These are phyloP conservation scores for Cladosporium oxysporum DNA, from an alignment of 2,329 filamentous ascomycete species.

Conservation along the genomic window DNA sequence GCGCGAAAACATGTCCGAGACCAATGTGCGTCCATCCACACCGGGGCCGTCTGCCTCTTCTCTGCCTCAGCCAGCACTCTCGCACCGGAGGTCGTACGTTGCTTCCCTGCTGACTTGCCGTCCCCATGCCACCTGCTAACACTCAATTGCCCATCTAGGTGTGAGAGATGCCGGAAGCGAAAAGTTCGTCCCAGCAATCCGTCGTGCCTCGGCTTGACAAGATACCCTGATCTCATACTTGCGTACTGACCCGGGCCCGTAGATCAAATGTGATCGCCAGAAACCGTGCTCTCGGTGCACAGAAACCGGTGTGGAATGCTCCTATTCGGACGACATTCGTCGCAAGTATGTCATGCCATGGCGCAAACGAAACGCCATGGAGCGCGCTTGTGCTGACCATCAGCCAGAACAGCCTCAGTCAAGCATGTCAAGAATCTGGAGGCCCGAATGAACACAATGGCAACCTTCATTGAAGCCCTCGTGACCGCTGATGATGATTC, in stretches of 20 bases:
- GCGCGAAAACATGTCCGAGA: background rate
- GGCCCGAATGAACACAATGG: background rate
- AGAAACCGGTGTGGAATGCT: slow-evolving; percentile 6
- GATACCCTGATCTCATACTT: background rate
- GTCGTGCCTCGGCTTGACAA: too few species aligned
- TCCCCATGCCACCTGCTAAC: background rate
- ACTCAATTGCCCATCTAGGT: background rate
- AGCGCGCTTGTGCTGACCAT: background rate
- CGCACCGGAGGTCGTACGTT: background rate
- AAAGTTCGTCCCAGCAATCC: background rate
- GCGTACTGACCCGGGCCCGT: background rate
- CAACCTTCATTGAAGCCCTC: slow-evolving; percentile 1
- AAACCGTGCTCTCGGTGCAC: slow-evolving; percentile 5
- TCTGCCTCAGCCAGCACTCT: background rate
- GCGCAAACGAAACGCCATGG: background rate
- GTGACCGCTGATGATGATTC: background rate
- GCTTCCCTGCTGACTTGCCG: background rate
- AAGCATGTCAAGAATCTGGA: background rate
- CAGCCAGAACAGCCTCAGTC: background rate
- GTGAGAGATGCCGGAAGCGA: slow-evolving; percentile 10
- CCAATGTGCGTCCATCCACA: background rate
- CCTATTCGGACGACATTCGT: background rate
- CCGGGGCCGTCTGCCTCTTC: background rate
- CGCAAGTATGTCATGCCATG: background rate
- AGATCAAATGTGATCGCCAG: slow-evolving; percentile 9